Percentiles rank a stretch among this genome's conserved stretches.
Evolutionary conservation across 345 rosid species (phyloP).

Genomic region (Aegle marmelos): DNA sequence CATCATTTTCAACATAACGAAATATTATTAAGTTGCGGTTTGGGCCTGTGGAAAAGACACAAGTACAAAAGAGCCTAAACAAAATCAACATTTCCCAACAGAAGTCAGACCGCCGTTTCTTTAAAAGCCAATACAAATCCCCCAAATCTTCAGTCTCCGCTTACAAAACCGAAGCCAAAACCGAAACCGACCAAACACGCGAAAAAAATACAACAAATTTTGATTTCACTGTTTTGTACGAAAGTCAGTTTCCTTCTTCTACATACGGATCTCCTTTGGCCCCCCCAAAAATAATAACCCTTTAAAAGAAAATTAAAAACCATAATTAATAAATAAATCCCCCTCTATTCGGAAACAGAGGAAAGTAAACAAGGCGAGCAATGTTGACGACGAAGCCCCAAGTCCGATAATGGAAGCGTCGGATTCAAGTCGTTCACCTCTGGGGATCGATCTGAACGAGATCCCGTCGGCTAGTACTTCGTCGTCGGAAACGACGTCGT

Average conservation of each 20-base stretch:
- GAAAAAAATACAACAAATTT: neutral
- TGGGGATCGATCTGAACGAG: conserved; percentile 96
- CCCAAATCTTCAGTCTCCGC: neutral
- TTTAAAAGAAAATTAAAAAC: neutral
- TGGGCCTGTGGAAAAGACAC: too few species aligned
- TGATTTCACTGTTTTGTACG: neutral
- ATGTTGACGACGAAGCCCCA: conserved; percentile 13
- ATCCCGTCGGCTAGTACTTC: conserved; percentile 55
- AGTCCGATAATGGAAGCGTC: conserved; percentile 44
- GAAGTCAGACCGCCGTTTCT: too few species aligned
- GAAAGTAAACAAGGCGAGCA: neutral
- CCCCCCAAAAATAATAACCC: neutral
- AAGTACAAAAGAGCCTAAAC: too few species aligned
- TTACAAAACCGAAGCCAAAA: neutral
- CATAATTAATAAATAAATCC: neutral
- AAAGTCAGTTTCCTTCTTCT: neutral
- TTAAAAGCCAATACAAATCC: too few species aligned
- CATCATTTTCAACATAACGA: too few species aligned
- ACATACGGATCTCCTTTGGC: neutral
- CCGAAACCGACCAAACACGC: neutral
- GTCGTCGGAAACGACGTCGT: conserved; percentile 31
- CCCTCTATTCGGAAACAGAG: neutral
- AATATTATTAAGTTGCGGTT: too few species aligned
- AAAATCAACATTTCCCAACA: too few species aligned
- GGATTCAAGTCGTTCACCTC: conserved; percentile 63